Evolutionary conservation across 805 yeast genomes (phyloP).

Genomic region (Cyberlindnera saturnus): DNA sequence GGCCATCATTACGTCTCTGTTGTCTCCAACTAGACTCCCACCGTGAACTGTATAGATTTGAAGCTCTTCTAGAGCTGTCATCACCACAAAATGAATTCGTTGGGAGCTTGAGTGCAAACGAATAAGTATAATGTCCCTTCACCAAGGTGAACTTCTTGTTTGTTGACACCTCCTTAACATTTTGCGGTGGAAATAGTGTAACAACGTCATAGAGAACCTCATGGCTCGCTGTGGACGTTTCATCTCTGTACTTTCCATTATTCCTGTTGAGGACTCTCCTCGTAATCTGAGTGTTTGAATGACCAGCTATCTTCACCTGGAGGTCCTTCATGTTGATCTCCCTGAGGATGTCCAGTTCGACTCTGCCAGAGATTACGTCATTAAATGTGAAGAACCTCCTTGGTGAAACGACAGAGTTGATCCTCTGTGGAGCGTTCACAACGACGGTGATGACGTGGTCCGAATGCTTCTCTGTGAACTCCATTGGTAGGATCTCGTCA

Average conservation of each 20-base stretch:
- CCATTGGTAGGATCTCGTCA: not conserved
- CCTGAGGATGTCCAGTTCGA: slow-evolving; percentile 8
- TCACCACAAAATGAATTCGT: slow-evolving; percentile 28
- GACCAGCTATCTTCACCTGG: slow-evolving; percentile 48
- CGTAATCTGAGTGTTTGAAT: slow-evolving; percentile 34
- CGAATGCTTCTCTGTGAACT: not conserved
- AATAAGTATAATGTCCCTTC: slow-evolving; percentile 46
- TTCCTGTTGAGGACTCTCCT: slow-evolving; percentile 4
- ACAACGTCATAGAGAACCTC: slow-evolving; percentile 42
- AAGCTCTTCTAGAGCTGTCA: slow-evolving; percentile 3
- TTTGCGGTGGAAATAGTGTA: slow-evolving; percentile 48
- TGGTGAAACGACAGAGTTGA: not conserved
- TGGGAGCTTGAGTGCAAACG: slow-evolving; percentile 28
- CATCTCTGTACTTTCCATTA: slow-evolving; percentile 6
- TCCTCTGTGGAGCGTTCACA: not conserved
- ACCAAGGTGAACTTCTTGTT: slow-evolving; percentile 25
- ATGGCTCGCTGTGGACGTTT: slow-evolving; percentile 24
- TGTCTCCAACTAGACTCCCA: slow-evolving; percentile 11
- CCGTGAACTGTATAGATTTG: slow-evolving; percentile 11
- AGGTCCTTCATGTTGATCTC: slow-evolving; percentile 40
- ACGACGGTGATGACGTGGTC: not conserved
- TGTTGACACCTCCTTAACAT: slow-evolving; percentile 37
- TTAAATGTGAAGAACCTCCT: slow-evolving; percentile 9
- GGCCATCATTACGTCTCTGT: slow-evolving; percentile 1
- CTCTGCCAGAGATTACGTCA: slow-evolving; percentile 16